phyloP scores from a whole-genome alignment of 768 basidiomycete species.

The Podaxis sp. region DNA sequence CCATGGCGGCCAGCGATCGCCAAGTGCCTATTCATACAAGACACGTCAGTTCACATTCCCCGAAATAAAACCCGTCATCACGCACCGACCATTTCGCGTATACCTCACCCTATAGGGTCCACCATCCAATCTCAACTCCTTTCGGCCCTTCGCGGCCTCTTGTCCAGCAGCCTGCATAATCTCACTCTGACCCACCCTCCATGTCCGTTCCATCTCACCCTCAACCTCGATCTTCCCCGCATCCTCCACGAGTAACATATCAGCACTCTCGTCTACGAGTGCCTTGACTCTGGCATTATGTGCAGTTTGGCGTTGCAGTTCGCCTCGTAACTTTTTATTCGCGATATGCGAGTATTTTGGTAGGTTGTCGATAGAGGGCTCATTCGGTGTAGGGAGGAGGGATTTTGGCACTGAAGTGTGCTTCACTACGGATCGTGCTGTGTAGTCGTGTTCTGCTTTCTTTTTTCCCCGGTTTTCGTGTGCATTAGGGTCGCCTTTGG shows the following conservation, averaged over 20 bases:
- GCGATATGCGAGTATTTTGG: conserved; percentile 57
- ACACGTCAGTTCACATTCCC: not conserved
- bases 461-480: not conserved
- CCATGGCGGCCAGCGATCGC: conserved; percentile 81
- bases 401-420: conserved; percentile 67
- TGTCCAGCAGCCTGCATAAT: conserved; percentile 60
- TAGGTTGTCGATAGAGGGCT: conserved; percentile 27
- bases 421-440: conserved; percentile 50
- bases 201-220: conserved; percentile 81
- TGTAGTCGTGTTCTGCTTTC: conserved; percentile 39
- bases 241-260: conserved; percentile 65
- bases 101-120: conserved; percentile 85
- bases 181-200: conserved; percentile 81
- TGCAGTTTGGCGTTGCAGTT: conserved; percentile 57
- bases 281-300: conserved; percentile 59
- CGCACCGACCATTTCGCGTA: conserved; percentile 84
- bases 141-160: conserved; percentile 73
- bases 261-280: conserved; percentile 60
- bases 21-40: conserved; percentile 53
- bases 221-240: conserved; percentile 73
- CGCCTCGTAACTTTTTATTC: conserved; percentile 72
- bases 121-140: conserved; percentile 78
- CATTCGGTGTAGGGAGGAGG: conserved; percentile 42
- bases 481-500: conserved; percentile 20
- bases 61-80: not conserved